Evolutionary conservation across 2,329 filamentous ascomycete genomes (phyloP), one percentile per base, ranked within the genome.

Genomic region (Colletotrichum sp.): DNA sequence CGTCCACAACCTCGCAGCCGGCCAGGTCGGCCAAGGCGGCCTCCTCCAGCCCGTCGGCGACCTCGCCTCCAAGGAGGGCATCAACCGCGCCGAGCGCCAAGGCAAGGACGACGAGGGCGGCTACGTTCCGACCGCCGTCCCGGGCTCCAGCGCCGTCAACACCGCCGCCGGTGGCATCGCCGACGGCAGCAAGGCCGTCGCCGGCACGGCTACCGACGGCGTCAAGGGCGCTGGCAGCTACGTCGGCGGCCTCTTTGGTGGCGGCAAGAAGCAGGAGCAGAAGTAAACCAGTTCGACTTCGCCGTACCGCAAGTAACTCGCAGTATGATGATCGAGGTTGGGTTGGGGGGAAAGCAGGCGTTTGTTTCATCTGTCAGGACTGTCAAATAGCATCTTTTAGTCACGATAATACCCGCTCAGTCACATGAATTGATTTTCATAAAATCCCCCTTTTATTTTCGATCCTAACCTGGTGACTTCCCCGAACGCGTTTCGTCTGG

Each of bases 1-100:
- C 80, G 89, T 93, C 39, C 86, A 95, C 86, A 87, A 89, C 83
- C 88, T 93, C 70, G 92, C 90, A 10, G 87, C 89, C 3, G 90
- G 90, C 39, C 93, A 94, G 80, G 83, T 95, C 30, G 93, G 93
- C 60, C 90, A 94, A 79, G 93, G 92, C 76, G 94, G 94, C 0
- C 83, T 95, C 2, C 87, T 90, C 2, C 90, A 93, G 80, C 92
- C 92, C 7, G 83, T 93, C 68, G 93, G 93, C 76, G 92, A 94
- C 81, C 68, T 89, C 4, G 80, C 88, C 3, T 93, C 91, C 26
- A 92, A 91, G 80, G 92, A 95, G 80, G 93, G 92, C 30, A 81
- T 93, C 79, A 95, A 93, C 85, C 88, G 92, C 13, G 86, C 89
- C 59, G 93, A 95, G 85, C 87, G 93, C 10, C 86, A 89, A 39